Percentiles rank a stretch among this genome's conserved stretches.
Evolutionary conservation across 257 asterid genomes (phyloP).

Genomic region (Perilla frutescens): DNA sequence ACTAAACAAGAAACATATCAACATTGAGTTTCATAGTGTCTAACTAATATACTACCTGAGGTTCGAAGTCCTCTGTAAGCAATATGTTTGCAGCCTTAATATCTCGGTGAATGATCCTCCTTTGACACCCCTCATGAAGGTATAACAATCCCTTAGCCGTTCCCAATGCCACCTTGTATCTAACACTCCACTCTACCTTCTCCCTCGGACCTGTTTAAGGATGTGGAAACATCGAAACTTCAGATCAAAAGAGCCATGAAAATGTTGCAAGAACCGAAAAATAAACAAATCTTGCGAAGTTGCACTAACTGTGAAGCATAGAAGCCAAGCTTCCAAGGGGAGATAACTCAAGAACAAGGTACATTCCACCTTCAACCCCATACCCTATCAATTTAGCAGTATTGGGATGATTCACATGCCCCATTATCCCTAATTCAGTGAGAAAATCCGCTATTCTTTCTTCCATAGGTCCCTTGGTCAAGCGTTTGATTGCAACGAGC

Average conservation of each 20-base stretch:
- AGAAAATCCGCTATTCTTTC: conserved; percentile 80
- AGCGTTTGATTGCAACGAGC: conserved; percentile 82
- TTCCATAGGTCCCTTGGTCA: conserved; percentile 64
- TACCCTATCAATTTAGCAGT: conserved; percentile 93
- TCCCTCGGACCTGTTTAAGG: conserved; percentile 58
- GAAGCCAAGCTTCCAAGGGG: conserved; percentile 94
- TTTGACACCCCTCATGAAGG: conserved; percentile 91
- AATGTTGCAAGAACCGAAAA: neutral
- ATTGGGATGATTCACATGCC: conserved; percentile 90
- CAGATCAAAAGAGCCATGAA: neutral
- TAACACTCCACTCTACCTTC: conserved; percentile 69
- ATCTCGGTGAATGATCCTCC: conserved; percentile 94
- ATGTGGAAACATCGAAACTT: conserved; percentile 11
- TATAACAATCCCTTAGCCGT: conserved; percentile 82
- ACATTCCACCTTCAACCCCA: conserved; percentile 90
- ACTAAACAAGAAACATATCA: neutral
- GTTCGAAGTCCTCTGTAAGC: conserved; percentile 85
- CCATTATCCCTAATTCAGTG: conserved; percentile 96
- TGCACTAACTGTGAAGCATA: conserved; percentile 84
- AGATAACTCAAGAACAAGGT: conserved; percentile 91
- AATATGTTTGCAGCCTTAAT: conserved; percentile 94
- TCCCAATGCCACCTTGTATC: conserved; percentile 85
- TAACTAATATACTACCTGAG: conserved; percentile 72
- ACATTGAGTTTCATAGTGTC: neutral
- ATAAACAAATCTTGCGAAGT: neutral